phyloP scores from a whole-genome alignment of 805 yeast genomes.

The Candida multigemmis region DNA sequence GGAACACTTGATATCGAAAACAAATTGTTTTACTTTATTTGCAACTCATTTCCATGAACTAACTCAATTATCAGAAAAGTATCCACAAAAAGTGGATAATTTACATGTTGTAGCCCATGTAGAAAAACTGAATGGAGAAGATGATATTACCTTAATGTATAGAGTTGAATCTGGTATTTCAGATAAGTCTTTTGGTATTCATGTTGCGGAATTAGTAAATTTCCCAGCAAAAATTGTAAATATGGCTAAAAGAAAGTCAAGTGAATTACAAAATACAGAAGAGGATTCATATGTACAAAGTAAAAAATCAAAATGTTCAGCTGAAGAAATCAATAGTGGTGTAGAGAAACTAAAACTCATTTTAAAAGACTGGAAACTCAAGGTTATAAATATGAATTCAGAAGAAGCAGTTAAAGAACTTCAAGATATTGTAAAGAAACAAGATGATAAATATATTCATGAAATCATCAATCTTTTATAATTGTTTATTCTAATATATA shows the following conservation, averaged over 20 bases:
- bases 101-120: constrained; percentile 92
- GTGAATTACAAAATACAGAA: constrained; percentile 63
- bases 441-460: constrained; percentile 33
- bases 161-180: constrained; percentile 95
- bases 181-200: constrained; percentile 94
- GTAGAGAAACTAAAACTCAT: constrained; percentile 38
- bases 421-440: constrained; percentile 13
- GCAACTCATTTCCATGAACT: constrained; percentile 98
- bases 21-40: constrained; percentile 75
- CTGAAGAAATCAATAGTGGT: constrained; percentile 47
- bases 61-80: constrained; percentile 63
- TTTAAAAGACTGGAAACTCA: constrained; percentile 45
- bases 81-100: constrained; percentile 56
- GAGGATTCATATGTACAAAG: constrained; percentile 32
- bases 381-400: constrained; percentile 24
- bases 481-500: neutral
- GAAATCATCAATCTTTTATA: constrained; percentile 31
- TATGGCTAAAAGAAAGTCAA: constrained; percentile 94
- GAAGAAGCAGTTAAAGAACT: constrained; percentile 32
- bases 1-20: constrained; percentile 65
- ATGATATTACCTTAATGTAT: constrained; percentile 79
- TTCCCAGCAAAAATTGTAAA: constrained; percentile 84
- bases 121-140: constrained; percentile 35
- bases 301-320: constrained; percentile 43
- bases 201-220: constrained; percentile 92